These are phyloP conservation scores for Gillenia trifoliata DNA, from an alignment of 306 rosid genomes.

Conservation along the genomic window DNA sequence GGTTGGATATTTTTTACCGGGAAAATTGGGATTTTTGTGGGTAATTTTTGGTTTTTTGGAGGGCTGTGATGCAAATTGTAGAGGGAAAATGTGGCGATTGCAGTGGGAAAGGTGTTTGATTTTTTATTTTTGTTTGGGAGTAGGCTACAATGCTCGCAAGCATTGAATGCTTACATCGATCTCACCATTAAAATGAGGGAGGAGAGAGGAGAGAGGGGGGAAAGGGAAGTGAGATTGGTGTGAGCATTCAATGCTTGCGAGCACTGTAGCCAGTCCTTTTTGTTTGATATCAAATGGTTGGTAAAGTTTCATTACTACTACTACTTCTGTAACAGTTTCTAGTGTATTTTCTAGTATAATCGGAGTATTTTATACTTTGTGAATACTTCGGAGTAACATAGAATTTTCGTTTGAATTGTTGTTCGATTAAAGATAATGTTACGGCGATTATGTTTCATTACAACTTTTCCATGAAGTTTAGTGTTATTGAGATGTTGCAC, in stretches of 20 bases:
- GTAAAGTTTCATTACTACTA: background rate
- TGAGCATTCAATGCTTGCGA: too few relatives aligned
- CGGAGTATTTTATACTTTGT: too few relatives aligned
- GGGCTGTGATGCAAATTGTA: background rate
- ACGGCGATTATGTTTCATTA: background rate
- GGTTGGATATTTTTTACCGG: background rate
- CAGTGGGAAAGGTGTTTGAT: background rate
- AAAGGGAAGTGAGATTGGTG: too few relatives aligned
- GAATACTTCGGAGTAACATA: too few relatives aligned
- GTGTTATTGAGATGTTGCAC: background rate
- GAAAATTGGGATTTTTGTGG: background rate
- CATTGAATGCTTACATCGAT: too few relatives aligned
- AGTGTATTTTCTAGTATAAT: background rate
- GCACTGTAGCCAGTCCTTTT: too few relatives aligned
- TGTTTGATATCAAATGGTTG: background rate
- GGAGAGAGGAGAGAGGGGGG: too few relatives aligned
- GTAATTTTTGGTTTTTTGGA: background rate
- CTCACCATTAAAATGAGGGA: too few relatives aligned
- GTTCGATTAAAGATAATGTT: too few relatives aligned
- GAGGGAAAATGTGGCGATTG: background rate
- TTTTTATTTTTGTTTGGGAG: background rate
- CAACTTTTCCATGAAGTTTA: too few relatives aligned
- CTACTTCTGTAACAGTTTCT: background rate
- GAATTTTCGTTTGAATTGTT: background rate
- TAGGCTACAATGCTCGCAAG: too few relatives aligned